Evolutionary conservation across 371 early-diverging fungal species (phyloP).

Genomic region (Thermomucor indicae-seudaticae): DNA sequence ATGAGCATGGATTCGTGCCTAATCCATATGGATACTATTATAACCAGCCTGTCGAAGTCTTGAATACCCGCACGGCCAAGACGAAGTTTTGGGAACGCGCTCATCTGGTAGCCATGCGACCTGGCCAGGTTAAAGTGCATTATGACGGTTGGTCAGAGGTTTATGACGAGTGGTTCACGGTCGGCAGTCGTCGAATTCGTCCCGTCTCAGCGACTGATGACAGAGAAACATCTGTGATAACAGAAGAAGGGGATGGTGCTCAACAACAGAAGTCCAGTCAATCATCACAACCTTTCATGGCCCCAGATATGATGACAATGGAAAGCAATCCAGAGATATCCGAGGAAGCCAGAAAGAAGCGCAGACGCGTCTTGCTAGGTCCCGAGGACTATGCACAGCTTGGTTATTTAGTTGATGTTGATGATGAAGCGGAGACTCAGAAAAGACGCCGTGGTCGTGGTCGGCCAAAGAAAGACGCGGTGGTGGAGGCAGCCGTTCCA

Average conservation of each 20-base stretch:
- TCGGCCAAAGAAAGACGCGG: too few relatives aligned
- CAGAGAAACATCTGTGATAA: not conserved
- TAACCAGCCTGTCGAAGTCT: conserved; percentile 28
- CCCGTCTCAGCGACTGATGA: conserved; percentile 2
- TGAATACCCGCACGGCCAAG: conserved; percentile 31
- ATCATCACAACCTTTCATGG: not conserved
- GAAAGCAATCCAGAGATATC: conserved; percentile 36
- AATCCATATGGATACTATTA: conserved; percentile 39
- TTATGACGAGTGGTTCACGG: conserved; percentile 63
- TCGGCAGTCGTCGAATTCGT: conserved; percentile 52
- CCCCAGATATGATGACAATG: conserved; percentile 10
- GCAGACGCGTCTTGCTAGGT: conserved; percentile 23
- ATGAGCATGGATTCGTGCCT: conserved; percentile 41
- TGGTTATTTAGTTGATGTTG: conserved; percentile 21
- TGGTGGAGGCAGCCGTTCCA: too few relatives aligned
- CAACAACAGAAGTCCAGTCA: too few relatives aligned
- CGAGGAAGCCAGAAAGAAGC: conserved; percentile 30
- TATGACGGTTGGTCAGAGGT: conserved; percentile 57
- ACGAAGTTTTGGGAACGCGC: conserved; percentile 46
- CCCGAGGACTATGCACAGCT: conserved; percentile 34
- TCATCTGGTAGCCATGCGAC: conserved; percentile 38
- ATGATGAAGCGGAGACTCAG: conserved; percentile 2
- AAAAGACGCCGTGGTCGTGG: conserved; percentile 7
- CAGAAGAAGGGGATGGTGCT: not conserved
- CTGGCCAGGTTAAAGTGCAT: conserved; percentile 46